Evolutionary conservation across 371 early-diverging fungal genomes (phyloP).

Genomic region (Haplosporangium sp.): DNA sequence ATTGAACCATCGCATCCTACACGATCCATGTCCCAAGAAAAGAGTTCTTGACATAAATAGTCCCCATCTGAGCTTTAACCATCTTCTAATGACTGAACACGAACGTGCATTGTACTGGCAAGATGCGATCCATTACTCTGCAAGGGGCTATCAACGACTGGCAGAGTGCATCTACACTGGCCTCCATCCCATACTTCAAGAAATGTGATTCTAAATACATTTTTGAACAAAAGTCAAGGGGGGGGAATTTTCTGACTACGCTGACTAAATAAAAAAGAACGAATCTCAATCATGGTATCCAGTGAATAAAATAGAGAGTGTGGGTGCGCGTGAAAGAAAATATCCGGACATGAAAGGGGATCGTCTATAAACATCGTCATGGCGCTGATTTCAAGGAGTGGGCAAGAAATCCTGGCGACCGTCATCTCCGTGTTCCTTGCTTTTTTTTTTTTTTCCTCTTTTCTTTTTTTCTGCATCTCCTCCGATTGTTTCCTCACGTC

Average conservation of each 20-base stretch:
- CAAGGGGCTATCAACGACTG: constrained; percentile 14
- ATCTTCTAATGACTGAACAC: constrained; percentile 13
- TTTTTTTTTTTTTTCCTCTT: background rate
- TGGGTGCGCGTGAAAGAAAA: no score
- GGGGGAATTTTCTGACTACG: background rate
- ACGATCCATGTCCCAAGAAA: constrained; percentile 6
- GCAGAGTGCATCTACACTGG: constrained; percentile 8
- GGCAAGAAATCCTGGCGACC: no score
- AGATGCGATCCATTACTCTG: constrained; percentile 20
- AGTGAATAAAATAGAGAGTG: no score
- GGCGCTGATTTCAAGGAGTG: no score
- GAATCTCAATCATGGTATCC: no score
- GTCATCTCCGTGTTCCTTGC: background rate
- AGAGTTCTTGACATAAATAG: constrained; percentile 15
- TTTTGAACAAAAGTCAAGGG: background rate
- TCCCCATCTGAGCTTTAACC: constrained; percentile 9
- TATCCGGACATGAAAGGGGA: no score
- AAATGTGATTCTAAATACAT: background rate
- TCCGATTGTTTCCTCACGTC: constrained; percentile 14
- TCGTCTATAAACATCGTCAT: no score
- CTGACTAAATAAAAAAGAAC: no score
- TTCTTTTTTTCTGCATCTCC: background rate
- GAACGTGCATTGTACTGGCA: constrained; percentile 2
- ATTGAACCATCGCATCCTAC: constrained; percentile 10
- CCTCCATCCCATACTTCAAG: background rate